These are phyloP conservation scores for Pleurotus djamor DNA, from an alignment of 768 basidiomycete species.

Conservation along the genomic window DNA sequence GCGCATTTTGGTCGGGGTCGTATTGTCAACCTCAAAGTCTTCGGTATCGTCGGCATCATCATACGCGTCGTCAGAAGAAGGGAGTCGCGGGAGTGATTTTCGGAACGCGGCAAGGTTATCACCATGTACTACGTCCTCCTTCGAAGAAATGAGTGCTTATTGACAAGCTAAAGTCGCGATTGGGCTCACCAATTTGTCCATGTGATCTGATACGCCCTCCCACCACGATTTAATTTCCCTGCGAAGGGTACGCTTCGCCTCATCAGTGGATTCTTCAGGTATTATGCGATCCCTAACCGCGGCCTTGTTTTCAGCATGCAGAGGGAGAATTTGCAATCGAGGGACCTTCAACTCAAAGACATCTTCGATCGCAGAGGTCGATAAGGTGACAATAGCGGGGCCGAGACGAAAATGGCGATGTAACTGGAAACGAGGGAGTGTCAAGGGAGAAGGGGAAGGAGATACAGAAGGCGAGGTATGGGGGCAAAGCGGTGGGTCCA, in stretches of 20 bases:
- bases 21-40: background rate
- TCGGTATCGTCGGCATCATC: constrained; percentile 20
- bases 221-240: constrained; percentile 67
- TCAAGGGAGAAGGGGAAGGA: constrained; percentile 26
- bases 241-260: constrained; percentile 48
- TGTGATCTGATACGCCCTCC: constrained; percentile 57
- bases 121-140: constrained; percentile 42
- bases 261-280: constrained; percentile 21
- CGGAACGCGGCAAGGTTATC: constrained; percentile 23
- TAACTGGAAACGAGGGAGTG: constrained; percentile 23
- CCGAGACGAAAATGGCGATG: constrained; percentile 31
- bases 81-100: constrained; percentile 60
- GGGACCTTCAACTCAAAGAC: constrained; percentile 65
- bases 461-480: constrained; percentile 35
- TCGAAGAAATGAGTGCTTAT: background rate
- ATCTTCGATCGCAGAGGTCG: constrained; percentile 23
- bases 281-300: background rate
- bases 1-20: constrained; percentile 15
- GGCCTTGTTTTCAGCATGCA: constrained; percentile 12
- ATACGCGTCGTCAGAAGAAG: constrained; percentile 53
- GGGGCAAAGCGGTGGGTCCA: constrained; percentile 41
- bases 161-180: background rate
- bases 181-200: constrained; percentile 55
- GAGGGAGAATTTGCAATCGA: constrained; percentile 49
- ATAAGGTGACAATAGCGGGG: constrained; percentile 12